Base-by-base conservation (phyloP, 768 basidiomycete species). In the Russula griseocarnosa region DNA sequence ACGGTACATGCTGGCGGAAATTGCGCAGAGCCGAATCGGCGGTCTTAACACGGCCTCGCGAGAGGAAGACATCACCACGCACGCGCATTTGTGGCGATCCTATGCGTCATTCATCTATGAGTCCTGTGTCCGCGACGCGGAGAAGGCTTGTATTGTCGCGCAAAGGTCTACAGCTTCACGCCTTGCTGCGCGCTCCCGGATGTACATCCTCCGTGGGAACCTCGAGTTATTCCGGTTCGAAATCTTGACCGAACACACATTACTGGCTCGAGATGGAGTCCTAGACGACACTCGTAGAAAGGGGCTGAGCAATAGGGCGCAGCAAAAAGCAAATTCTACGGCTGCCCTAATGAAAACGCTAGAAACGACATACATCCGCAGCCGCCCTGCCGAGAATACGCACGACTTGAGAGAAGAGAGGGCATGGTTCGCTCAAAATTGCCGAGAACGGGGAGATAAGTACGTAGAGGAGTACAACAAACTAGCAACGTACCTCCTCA, bases 1-100 rank as follows among this genome's bases (percentile, higher is more conserved):
- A 7, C 76, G 78, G 7, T 71, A 73, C 30, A 60, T 69, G 14
- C 62, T 79, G 24, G 75, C 71, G 0, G 63, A 73, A 22, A 55
- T 76, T 18, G 78, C 76, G 6, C 58, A 66, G 52, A 64, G 66
- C 11, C 71, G 72, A 16, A 56, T 71, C 38, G 65, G 66, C 14
- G 67, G 61, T 7, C 58, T 73, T 3, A 22, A 60, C 1, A 44
- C 32, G 0, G 44, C 59, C 9, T 58, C 65, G 0, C 46, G 47
- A 24, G 67, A 71, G 0, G 38, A 59, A 30, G 46, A 22, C 16
- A 51, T 44, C 16, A 10, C 42, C 5, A 49, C 24, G 18, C 71
- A 73, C 32, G 61, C 60, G 3, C 55, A 7, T 10, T 46, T 65
- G 16, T 73, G 72, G 72, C 46, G 51, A 14, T 54, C 68, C 11